Percentiles rank a stretch among this genome's conserved stretches.
These are phyloP conservation scores for Davidsoniella eucalypti DNA, from an alignment of 2,329 filamentous ascomycete species.

Conservation along the genomic window DNA sequence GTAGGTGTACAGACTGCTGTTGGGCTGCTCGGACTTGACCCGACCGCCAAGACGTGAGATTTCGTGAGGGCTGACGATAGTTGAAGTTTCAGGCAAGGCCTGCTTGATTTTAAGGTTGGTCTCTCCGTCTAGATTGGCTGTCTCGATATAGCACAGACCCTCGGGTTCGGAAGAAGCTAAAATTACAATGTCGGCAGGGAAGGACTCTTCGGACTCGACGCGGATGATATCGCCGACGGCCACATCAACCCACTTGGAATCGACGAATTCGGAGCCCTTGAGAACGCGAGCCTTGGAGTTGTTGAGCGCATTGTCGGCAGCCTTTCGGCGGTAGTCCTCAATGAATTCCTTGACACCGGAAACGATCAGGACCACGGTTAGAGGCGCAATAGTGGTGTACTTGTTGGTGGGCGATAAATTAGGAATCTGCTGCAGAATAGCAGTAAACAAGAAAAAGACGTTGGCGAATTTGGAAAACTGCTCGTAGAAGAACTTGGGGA, in stretches of 20 bases:
- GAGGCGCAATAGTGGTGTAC: conserved; percentile 92
- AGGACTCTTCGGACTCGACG: conserved; percentile 87
- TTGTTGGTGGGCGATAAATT: conserved; percentile 85
- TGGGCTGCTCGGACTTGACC: conserved; percentile 87
- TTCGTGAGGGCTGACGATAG: conserved; percentile 73
- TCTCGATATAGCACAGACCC: conserved; percentile 96
- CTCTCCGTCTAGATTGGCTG: conserved; percentile 91
- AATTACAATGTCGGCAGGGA: conserved; percentile 84
- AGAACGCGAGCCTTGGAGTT: conserved; percentile 71
- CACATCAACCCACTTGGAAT: conserved; percentile 88
- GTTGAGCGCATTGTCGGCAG: conserved; percentile 75
- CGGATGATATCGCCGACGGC: conserved; percentile 82
- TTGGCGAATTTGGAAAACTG: conserved; percentile 99
- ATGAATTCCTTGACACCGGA: conserved; percentile 89
- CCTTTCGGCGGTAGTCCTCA: conserved; percentile 81
- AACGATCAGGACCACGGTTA: conserved; percentile 78
- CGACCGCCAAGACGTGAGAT: conserved; percentile 72
- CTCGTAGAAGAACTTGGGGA: conserved; percentile 94
- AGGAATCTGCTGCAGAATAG: conserved; percentile 85
- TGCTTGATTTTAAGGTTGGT: conserved; percentile 99
- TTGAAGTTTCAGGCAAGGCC: conserved; percentile 77
- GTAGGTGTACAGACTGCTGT: conserved; percentile 96
- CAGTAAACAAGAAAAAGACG: conserved; percentile 97
- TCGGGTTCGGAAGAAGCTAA: conserved; percentile 93
- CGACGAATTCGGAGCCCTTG: conserved; percentile 66